Evolutionary conservation across 2,329 filamentous ascomycete species (phyloP), one percentile per base, ranked within the genome.

Genomic region (Talaromyces verruculosus): DNA sequence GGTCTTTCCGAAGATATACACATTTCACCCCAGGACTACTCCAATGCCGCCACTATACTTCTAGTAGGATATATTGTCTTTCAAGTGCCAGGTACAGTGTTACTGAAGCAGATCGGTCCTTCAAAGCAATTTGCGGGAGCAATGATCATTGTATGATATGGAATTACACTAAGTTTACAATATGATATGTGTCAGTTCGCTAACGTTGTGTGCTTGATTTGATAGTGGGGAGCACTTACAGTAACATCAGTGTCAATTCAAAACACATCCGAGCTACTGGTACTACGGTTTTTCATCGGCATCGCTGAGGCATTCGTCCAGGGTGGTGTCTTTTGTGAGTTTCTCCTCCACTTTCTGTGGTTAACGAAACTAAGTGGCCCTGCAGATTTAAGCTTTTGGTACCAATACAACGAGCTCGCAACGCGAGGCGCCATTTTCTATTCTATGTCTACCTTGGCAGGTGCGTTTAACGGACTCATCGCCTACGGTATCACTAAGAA

Each of bases 371-470:
- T 41, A 41, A 37, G 35, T 37, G 3, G 3, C 35, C 11, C 35
- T 37, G 15, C 39, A 41, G 39, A 41, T 41, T n/a, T 41, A 41
- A 41, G 39, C 15, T 25, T 65, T 15, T 65, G 55, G 63, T 65
- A 65, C 35, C 30, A 43, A 53, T 30, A 45, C 28, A 55, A 33
- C 37, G 63, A 65, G 43, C 69, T 72, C 13, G 67, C 68, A 7
- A 68, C 62, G 8, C 65, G 71, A 25, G 70, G 68, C 39, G 68
- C 70, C 37, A 67, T 68, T 25, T 70, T 69, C 43, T 64, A 63
- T 51, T 65, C 68, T n/a, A 66, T 65, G 28, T 45, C 59, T 25
- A 66, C 68, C 5, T 43, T 73, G 2, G 68, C 71, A 5, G 70
- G 69, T 6, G 63, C 57, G 4, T 67, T 71, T 47, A 67, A 68